Base-by-base conservation (phyloP, 345 rosid genomes). In the Euphorbia peplus region DNA sequence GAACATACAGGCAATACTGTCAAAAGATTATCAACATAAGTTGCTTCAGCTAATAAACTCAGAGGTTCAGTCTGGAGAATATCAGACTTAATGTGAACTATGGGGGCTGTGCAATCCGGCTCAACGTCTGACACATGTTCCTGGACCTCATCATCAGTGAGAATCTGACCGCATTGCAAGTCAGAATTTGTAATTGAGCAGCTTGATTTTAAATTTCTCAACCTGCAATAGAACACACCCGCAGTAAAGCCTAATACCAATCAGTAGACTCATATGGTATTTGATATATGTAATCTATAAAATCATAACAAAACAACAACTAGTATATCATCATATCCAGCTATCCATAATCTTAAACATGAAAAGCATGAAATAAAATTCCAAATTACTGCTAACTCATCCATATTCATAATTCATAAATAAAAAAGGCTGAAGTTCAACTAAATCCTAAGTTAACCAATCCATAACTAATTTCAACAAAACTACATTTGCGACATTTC, bases 11-110 rank as follows among this genome's bases (percentile, higher is more conserved):
- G 96, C 77, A 93, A 77, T 54, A 83, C 75, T 22, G 91, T 84
- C 83, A 93, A 77, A 59, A 93, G 83, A 51, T 86, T 83, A 74
- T 88, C 97, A 5, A 84, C 84, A 66, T 70, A 89, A 67, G 89
- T 78, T 54, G 80, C 76, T 70, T 82, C 88, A 0, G 84, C 75
- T n/a, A 93, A 84, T 58, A 89, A 81, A 74, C 85, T 79, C 30
- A 87, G 60, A 71, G 97, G 76, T 68, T 89, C 91, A 7, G 79
- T 63, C 72, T 82, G 88, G 47, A 85, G 85, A 47, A 85, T 73
- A 63, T 82, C 89, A 0, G 89, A 46, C 51, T 80, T 89, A 18
- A 91, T 79, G 81, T 93, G 97, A 79, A 88, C 83, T 69, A 87
- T 29, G 14, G 96, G 87, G 67, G 82, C 67, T 18, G 87, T 50